Evolutionary conservation across 345 rosid species (phyloP), one percentile per base, ranked within the genome.

Genomic region (Crucihimalaya himalaica): DNA sequence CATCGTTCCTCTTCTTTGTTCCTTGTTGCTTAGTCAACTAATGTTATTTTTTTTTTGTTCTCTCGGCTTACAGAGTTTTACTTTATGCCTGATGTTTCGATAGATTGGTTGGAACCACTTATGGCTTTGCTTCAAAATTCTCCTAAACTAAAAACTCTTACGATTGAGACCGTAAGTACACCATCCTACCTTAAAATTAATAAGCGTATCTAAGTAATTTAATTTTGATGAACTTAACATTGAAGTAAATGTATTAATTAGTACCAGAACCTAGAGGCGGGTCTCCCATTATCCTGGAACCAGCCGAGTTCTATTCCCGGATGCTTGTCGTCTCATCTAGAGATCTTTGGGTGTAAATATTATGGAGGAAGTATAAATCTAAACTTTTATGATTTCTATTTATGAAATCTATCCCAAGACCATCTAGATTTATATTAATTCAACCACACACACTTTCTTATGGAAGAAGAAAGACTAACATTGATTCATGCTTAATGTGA

Each of bases 41-140:
- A 43, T 63, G 25, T 40, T 61, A 1, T 14, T 23, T 23, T 8
- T 62, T 25, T 11, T 16, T 2, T 14, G 40, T 63, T 27, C 39
- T 29, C 56, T 29, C 18, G 69, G 19, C 69, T 64, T 7, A 28
- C 12, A 6, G 43, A 64, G 16, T 12, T 45, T 1, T 15, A 2
- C 0, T 25, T 43, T 27, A 0, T 0, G 18, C 56, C 56, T 4
- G 0, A 18, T 0, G 0, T 1, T 2, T 62, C 6, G 0, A 12
- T 50, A 4, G 58, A 34, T 34, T 66, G 70, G 58, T 48, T 50
- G 46, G 70, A 50, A 0, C 14, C 59, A 20, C 9, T 66, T 32
- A 14, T 50, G 6, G 0, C 5, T 34, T 35, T 66, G 0, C 70
- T 66, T 21, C 34, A 66, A 50, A 50, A 21, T 5, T 50, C 59